phyloP scores from a whole-genome alignment of 1,284 basidiomycete genomes.

The Puccinia novopanici region DNA sequence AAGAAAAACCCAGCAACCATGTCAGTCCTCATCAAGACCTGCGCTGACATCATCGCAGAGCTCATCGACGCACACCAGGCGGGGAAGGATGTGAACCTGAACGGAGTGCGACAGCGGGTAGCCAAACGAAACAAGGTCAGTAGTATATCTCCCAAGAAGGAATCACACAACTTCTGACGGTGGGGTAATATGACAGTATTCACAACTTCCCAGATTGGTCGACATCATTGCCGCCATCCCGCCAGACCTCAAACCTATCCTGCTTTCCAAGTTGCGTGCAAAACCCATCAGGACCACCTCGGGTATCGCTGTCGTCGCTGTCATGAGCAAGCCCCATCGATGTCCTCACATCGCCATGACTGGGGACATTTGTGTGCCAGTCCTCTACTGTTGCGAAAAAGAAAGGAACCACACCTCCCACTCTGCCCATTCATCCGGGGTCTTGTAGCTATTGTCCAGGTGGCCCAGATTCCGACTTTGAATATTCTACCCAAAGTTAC shows the following conservation, averaged over 20 bases:
- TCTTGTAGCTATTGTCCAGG: constrained; percentile 88
- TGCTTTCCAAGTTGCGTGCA: constrained; percentile 87
- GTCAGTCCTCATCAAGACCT: constrained; percentile 85
- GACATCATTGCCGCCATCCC: constrained; percentile 99
- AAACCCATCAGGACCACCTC: constrained; percentile 96
- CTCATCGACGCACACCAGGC: constrained; percentile 86
- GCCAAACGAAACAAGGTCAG: constrained; percentile 86
- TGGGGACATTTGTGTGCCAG: constrained; percentile 97
- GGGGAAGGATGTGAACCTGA: constrained; percentile 71
- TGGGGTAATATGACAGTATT: not conserved
- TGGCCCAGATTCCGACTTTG: constrained; percentile 98
- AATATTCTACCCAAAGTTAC: constrained; percentile 93
- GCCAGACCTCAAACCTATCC: constrained; percentile 88
- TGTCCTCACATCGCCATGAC: constrained; percentile 99
- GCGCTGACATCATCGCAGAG: constrained; percentile 90
- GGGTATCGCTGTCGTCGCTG: constrained; percentile 96
- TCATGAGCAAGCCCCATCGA: constrained; percentile 99
- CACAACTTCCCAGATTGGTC: constrained; percentile 75
- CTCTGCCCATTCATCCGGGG: too few relatives aligned
- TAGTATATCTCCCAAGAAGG: not conserved
- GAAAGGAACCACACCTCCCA: not conserved
- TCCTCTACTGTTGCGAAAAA: constrained; percentile 45
- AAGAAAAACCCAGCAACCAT: constrained; percentile 61
- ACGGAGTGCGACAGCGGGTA: constrained; percentile 79
- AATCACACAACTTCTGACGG: too few relatives aligned